Evolutionary conservation across 495 filamentous ascomycete species (phyloP), one percentile per base, ranked within the genome.

Genomic region (Talaromyces adpressus): DNA sequence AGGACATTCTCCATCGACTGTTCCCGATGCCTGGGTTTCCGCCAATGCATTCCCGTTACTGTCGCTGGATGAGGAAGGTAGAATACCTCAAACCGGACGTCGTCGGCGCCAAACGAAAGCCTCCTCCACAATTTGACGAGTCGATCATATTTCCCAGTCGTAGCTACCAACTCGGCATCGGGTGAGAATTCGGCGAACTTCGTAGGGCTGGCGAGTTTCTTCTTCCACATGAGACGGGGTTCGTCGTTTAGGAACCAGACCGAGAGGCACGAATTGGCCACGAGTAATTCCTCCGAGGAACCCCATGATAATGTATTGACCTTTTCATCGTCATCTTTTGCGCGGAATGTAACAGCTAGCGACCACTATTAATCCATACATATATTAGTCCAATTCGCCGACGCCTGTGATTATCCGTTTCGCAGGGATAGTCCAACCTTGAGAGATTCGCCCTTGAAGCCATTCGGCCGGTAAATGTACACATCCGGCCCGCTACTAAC

Each of bases 91-190:
- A 97, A 97, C 32, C 90, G 85, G 23, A 90, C 89, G 67, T 93
- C 90, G 64, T 90, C 87, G 11, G 85, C 82, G 18, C 91, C 91
- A 72, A 91, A 96, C n/a, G 88, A 89, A 20, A 95, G 76, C 65
- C 93, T 81, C 64, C 91, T 84, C 94, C 94, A 99, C 70, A 98
- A 82, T 75, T 98, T 99, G 57, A 93, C 85, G 22, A 98, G 78
- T 47, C 89, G 83, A 70, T 98, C 94, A 70, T 91, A 86, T 54
- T 77, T 76, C 34, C 91, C 91, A 8, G 91, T 85, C 4, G 91
- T 92, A 11, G 93, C 93, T 39, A 97, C 89, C 32, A 96, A 82
- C 7, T 85, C 85, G 20, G 89, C 91, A 71, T 97, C 92, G 59
- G 91, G 89, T 3, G 92, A 96, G 70, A 98, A 89, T 20, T 82